Evolutionary conservation across 257 asterid species (phyloP).

Genomic region (Vinca minor): DNA sequence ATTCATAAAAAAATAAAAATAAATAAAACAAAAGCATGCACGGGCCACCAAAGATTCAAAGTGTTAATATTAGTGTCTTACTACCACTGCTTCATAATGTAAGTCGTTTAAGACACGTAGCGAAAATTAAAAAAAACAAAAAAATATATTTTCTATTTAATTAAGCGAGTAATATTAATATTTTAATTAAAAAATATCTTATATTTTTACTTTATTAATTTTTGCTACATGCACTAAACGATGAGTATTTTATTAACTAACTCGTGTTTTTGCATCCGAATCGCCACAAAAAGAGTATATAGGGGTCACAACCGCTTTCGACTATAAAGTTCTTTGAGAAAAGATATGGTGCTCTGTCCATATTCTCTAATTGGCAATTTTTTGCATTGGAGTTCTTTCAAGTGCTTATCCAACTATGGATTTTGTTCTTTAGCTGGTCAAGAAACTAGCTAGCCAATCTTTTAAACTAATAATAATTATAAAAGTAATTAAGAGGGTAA

Average conservation of each 20-base stretch:
- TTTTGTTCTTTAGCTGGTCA: constrained; percentile 5
- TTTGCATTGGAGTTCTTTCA: not conserved
- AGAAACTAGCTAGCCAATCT: not conserved
- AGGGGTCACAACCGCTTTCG: not conserved
- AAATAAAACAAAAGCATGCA: no score
- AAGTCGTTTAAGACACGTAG: no score
- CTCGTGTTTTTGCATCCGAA: not conserved
- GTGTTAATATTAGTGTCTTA: not conserved
- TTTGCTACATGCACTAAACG: no score
- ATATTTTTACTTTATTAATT: no score
- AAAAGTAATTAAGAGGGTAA: not conserved
- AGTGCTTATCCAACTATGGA: constrained; percentile 1
- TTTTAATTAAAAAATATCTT: no score
- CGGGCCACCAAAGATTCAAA: not conserved
- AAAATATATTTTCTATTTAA: no score
- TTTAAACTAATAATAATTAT: not conserved
- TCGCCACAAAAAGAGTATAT: constrained; percentile 2
- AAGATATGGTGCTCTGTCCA: not conserved
- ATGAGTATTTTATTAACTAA: no score
- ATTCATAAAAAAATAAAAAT: no score
- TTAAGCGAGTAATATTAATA: no score
- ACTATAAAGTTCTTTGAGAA: not conserved
- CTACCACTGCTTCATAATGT: no score
- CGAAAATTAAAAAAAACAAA: no score
- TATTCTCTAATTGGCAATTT: not conserved